Conservation (phyloP, 352 stramenopile genomes). For the Globisporangium nunn region DNA sequence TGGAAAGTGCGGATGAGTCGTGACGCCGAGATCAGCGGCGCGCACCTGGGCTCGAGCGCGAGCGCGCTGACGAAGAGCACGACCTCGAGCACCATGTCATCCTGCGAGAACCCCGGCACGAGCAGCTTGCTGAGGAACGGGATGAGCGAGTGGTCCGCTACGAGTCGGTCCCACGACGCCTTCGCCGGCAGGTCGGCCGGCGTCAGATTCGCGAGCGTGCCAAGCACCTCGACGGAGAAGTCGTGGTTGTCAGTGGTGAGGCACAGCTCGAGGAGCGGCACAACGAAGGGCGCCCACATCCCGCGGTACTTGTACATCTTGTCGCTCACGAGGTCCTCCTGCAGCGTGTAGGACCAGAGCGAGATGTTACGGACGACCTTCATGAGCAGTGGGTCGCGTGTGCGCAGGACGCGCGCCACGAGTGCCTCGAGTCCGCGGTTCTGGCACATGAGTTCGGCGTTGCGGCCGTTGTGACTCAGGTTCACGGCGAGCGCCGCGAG, state of each 20-base stretch:
- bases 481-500: conserved; percentile 93
- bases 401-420: conserved; percentile 84
- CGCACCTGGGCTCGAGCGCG: conserved; percentile 79
- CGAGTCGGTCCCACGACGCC: conserved; percentile 84
- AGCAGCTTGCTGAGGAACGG: conserved; percentile 91
- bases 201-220: conserved; percentile 91
- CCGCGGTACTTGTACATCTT: conserved; percentile 89
- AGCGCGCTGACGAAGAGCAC: conserved; percentile 82
- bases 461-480: conserved; percentile 86
- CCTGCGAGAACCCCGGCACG: conserved; percentile 88
- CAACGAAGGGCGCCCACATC: conserved; percentile 90
- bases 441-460: conserved; percentile 88
- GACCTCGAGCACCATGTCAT: conserved; percentile 90
- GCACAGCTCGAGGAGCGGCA: conserved; percentile 83
- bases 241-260: conserved; percentile 88
- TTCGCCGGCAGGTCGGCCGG: conserved; percentile 84
- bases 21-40: conserved; percentile 64
- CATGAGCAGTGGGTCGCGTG: conserved; percentile 88
- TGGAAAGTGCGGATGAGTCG: conserved; percentile 70
- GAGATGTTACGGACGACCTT: conserved; percentile 92
- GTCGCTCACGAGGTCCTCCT: conserved; percentile 82
- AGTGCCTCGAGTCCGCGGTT: conserved; percentile 86
- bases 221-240: conserved; percentile 90
- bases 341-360: conserved; percentile 87
- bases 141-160: conserved; percentile 81